These are phyloP conservation scores for Pseudogymnoascus sp. DNA, from an alignment of 2,329 filamentous ascomycete species.

Conservation along the genomic window DNA sequence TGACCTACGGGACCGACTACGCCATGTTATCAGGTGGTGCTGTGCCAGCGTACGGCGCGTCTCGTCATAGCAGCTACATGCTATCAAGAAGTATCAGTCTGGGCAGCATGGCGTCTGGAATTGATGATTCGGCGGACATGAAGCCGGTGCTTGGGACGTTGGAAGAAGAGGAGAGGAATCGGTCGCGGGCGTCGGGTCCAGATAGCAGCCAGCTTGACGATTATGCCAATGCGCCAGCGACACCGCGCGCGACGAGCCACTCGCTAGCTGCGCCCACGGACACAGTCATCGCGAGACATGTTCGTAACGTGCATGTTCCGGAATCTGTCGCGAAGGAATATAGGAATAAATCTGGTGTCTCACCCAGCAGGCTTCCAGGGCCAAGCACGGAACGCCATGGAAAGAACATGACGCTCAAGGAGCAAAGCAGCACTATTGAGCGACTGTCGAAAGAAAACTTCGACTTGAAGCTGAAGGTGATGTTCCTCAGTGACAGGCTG, in stretches of 20 bases:
- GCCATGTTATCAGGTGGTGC: slow-evolving; percentile 76
- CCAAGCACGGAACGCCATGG: slow-evolving; percentile 47
- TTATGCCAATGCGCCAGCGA: slow-evolving; percentile 47
- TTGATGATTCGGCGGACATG: slow-evolving; percentile 36
- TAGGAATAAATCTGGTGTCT: slow-evolving; percentile 63
- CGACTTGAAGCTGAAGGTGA: slow-evolving; percentile 92
- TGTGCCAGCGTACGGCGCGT: slow-evolving; percentile 46
- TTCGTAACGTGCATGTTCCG: slow-evolving; percentile 83
- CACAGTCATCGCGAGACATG: slow-evolving; percentile 78
- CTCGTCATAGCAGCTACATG: slow-evolving; percentile 43
- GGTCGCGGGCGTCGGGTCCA: slow-evolving; percentile 40
- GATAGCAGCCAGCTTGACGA: slow-evolving; percentile 35
- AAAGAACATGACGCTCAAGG: slow-evolving; percentile 79
- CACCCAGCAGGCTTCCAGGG: slow-evolving; percentile 43
- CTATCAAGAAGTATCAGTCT: slow-evolving; percentile 75
- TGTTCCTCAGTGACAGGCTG: slow-evolving; percentile 88
- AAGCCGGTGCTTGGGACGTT: slow-evolving; percentile 43
- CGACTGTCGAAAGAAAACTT: slow-evolving; percentile 97
- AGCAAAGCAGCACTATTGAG: slow-evolving; percentile 96
- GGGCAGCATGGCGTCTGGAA: slow-evolving; percentile 77
- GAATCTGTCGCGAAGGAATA: slow-evolving; percentile 83
- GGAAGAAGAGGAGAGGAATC: slow-evolving; percentile 47
- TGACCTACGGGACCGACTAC: slow-evolving; percentile 68
- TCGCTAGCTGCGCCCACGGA: slow-evolving; percentile 65
- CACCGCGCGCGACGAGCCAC: slow-evolving; percentile 55